These are phyloP conservation scores for Tetrahymena borealis DNA, from an alignment of 73 alveolate species.

Conservation along the genomic window DNA sequence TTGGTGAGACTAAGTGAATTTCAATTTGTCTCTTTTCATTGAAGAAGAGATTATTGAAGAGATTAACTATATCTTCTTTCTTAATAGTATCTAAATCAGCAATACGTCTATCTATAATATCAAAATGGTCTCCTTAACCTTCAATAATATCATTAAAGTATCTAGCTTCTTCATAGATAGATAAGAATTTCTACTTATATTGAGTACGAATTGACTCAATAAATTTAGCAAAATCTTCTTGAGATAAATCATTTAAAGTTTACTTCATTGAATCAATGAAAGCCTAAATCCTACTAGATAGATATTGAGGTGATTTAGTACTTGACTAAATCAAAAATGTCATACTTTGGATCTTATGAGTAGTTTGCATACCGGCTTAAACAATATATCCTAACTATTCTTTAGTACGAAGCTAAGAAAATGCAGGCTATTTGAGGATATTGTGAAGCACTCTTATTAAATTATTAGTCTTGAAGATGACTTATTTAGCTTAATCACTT, in stretches of 20 bases:
- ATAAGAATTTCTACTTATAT: background rate
- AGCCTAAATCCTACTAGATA: background rate
- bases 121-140: background rate
- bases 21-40: background rate
- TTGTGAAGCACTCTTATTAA: background rate
- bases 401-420: conserved; percentile 19
- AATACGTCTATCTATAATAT: background rate
- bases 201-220: background rate
- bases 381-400: conserved; percentile 42
- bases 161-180: background rate
- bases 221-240: background rate
- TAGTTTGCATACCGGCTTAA: background rate
- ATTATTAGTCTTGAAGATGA: background rate
- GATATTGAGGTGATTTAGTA: conserved; percentile 7
- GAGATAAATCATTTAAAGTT: background rate
- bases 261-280: background rate
- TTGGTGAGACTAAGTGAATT: background rate
- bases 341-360: conserved; percentile 4
- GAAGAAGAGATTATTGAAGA: background rate
- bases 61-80: background rate
- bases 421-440: conserved; percentile 5
- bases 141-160: background rate
- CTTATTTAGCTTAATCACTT: background rate
- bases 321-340: conserved; percentile 8
- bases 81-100: background rate